phyloP scores from a whole-genome alignment of 1,284 basidiomycete genomes.

The Xerocomus cyaneibrunnescens region DNA sequence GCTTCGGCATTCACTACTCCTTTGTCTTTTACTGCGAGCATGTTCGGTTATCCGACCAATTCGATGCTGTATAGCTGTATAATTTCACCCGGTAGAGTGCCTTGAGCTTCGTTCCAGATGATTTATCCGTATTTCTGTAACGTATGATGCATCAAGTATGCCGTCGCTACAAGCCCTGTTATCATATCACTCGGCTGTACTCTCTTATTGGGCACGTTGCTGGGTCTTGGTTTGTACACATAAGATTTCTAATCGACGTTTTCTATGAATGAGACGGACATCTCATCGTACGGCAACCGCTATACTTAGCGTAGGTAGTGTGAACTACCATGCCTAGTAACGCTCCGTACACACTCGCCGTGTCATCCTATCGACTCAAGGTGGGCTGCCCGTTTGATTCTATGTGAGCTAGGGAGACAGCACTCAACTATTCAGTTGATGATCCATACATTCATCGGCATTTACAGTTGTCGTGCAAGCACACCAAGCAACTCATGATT shows the following conservation, averaged over 20 bases:
- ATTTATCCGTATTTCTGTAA: not conserved
- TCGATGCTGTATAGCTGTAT: not conserved
- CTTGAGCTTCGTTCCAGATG: not conserved
- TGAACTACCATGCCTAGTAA: no score
- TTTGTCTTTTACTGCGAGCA: constrained; percentile 6
- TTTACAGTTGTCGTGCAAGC: no score
- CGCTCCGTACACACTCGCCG: no score
- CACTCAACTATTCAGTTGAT: no score
- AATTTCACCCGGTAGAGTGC: constrained; percentile 6
- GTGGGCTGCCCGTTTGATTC: no score
- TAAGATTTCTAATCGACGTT: not conserved
- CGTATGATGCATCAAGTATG: not conserved
- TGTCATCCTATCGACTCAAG: no score
- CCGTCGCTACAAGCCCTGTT: not conserved
- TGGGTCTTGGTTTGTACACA: not conserved
- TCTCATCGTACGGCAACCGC: no score
- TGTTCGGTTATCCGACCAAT: not conserved
- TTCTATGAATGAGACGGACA: not conserved
- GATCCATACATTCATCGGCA: no score
- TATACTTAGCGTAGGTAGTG: no score
- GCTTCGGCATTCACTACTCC: not conserved
- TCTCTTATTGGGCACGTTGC: not conserved
- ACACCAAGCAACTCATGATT: no score
- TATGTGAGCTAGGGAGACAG: no score
- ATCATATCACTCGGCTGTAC: no score